Base-by-base conservation (phyloP, 306 rosid genomes). In the Fragaria vesca region DNA sequence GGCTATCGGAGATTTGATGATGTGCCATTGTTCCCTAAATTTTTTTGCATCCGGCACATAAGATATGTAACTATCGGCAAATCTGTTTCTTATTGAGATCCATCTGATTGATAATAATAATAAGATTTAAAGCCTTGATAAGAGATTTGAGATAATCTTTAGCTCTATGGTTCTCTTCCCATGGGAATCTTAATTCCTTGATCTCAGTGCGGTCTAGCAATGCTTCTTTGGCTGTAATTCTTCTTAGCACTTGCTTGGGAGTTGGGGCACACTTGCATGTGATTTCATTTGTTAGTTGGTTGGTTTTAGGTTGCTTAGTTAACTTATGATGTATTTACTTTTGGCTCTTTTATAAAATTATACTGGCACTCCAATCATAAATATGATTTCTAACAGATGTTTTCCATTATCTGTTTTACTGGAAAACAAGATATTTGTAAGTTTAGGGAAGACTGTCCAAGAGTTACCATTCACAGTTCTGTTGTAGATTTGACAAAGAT, bases 121-220 rank as follows among this genome's bases (percentile, higher is more conserved):
- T 57, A 74, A 40, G 77, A 15, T 73, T 73, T 57, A 18, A 40
- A 13, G 12, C 54, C 54, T 40, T 73, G 10, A 2, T 57, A 38
- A 73, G 52, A 57, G 17, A 38, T 13, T 73, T 73, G 43, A 36
- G 30, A 52, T 55, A 71, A 9, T 71, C 9, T 71, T 16, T 71
- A 16, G 74, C n/a, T 48, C 26, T 28, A 12, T 71, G 51, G 42
- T 71, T 71, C 10, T 71, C 42, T 50, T 30, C 26, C 46, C n/a
- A n/a, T 50, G 26, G 30, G 30, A 51, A 69, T 6, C 30, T 12
- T 57, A n/a, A 30, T 12, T 12, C 30, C 13, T 17, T 7, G 24
- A 48, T 71, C 60, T 47, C 45, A 48, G 4, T 26, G n/a, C 30
- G 75, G 75, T 30, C 12, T 6, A 18, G 50, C 45, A 48, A 8